These are phyloP conservation scores for Aspergillus steynii DNA, from an alignment of 495 filamentous ascomycete genomes.

Conservation along the genomic window DNA sequence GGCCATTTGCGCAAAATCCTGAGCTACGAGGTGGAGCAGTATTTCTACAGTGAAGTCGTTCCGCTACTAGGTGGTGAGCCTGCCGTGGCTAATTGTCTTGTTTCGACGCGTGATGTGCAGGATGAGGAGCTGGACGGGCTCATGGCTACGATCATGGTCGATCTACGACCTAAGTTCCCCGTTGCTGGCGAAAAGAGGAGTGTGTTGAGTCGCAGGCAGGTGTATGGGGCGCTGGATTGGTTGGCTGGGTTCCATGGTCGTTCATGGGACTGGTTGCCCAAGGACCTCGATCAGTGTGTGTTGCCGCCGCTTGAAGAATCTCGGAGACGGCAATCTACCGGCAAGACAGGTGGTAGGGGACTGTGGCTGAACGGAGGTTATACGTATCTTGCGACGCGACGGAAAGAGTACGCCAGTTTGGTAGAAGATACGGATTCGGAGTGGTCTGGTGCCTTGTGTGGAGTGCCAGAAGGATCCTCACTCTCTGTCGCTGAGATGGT, in stretches of 20 bases:
- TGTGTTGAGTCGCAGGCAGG: slow-evolving; percentile 24
- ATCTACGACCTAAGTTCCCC: slow-evolving; percentile 31
- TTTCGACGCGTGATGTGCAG: slow-evolving; percentile 29
- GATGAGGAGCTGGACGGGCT: slow-evolving; percentile 29
- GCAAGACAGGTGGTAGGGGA: slow-evolving; percentile 5
- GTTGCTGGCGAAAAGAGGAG: slow-evolving; percentile 33
- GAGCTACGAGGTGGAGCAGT: slow-evolving; percentile 40
- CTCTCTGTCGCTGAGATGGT: slow-evolving; percentile 34
- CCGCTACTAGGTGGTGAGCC: slow-evolving; percentile 28
- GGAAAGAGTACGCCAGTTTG: slow-evolving; percentile 34
- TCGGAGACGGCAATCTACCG: slow-evolving; percentile 9
- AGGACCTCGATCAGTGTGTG: slow-evolving; percentile 22
- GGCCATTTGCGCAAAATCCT: slow-evolving; percentile 42
- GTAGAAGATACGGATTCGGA: slow-evolving; percentile 29
- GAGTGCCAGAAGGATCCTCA: slow-evolving; percentile 10
- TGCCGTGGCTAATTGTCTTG: slow-evolving; percentile 34
- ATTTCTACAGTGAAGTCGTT: slow-evolving; percentile 34
- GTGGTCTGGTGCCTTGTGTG: slow-evolving; percentile 33
- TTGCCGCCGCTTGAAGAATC: slow-evolving; percentile 37
- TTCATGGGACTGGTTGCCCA: slow-evolving; percentile 25
- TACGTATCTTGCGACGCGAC: slow-evolving; percentile 41
- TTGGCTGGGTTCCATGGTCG: slow-evolving; percentile 31
- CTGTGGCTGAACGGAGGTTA: slow-evolving; percentile 45
- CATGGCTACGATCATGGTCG: slow-evolving; percentile 38
- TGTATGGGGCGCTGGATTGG: slow-evolving; percentile 35